Base-by-base conservation (phyloP, 345 rosid genomes). In the Eucalyptus marginata region DNA sequence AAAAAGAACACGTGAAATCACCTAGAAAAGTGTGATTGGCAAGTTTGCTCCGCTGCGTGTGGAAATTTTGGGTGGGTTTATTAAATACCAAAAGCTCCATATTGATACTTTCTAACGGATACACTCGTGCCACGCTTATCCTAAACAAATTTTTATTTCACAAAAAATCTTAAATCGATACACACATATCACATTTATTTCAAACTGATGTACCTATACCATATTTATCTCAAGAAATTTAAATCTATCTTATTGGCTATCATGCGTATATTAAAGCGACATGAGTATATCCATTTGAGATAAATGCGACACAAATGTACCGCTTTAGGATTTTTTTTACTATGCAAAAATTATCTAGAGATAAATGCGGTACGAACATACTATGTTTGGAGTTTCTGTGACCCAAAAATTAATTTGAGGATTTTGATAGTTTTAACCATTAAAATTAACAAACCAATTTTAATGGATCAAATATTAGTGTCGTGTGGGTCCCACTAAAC, bases 181-280 rank as follows among this genome's bases (percentile, higher is more conserved):
- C 0, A 16, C 12, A 16, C 4, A 31, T 31, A 36, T 4, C 43
- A 31, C 43, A 16, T 66, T 7, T 66, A 66, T 36, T 16, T 31
- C 3, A 66, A 66, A 66, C 0, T 3, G 0, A 18, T 31, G 8
- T 10, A 15, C 18, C 5, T 33, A 0, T 5, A 16, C 4, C 43
- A 15, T 20, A 16, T 31, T 33, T 68, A 68, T 5, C 43, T 10
- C 10, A 52, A 52, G 56, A 52, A 17, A 52, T 52, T 52, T 52
- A 4, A 52, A 52, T 52, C 2, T 7, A 17, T 17, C 4, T 18
- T 52, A 18, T 52, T 18, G 24, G 10, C 58, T 52, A 52, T 52
- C 5, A 52, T 20, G 10, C 8, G 47, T 44, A 44, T 44, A 52
- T 52, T 52, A 24, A 56, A 56, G 31, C 11, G 2, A 17, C 22